Evolutionary conservation across 2,329 filamentous ascomycete genomes (phyloP), one percentile per base, ranked within the genome.

Genomic region (Lecanicillium sp.): DNA sequence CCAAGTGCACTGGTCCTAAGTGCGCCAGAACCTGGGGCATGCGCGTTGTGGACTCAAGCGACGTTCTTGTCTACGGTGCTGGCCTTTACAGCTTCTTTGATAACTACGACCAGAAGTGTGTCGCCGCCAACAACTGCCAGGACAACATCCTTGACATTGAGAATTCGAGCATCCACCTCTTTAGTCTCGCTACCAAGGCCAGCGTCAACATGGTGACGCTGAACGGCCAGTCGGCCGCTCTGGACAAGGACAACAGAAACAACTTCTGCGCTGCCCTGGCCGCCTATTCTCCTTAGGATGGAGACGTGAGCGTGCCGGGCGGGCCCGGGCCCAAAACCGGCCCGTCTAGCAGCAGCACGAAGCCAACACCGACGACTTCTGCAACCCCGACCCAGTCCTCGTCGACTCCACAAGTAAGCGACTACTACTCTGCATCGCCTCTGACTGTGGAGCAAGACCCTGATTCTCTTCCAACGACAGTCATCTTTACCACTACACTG

Each of bases 31-130:
- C 87, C 2, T 89, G 84, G 84, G 88, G 86, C 57, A 72, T 93
- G 38, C 83, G 86, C 20, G 73, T 89, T 33, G 67, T 79, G 48
- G 76, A 84, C 64, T 87, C 84, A 3, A 74, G 72, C 9, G 77
- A 88, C 52, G 63, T 90, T 15, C 79, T 77, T 60, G 67, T 90
- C 58, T 87, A 83, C 60, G 86, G 87, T 38, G 84, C 79, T 5
- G 87, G 87, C 21, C 68, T 90, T 51, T 91, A 91, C 74, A 84
- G 77, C 55, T 91, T 91, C 77, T 91, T 89, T 60, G 79, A 91
- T 64, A 88, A 90, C 73, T 91, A 91, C 67, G 71, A 68, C 30
- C 84, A 90, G 66, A 72, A 73, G 15, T 93, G 87, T 58, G 75
- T 90, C 14, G 64, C 67, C 30, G 74, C 73, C 9, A 77, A 86